phyloP scores from a whole-genome alignment of 495 filamentous ascomycete genomes.

The Jackrogersella minutella region DNA sequence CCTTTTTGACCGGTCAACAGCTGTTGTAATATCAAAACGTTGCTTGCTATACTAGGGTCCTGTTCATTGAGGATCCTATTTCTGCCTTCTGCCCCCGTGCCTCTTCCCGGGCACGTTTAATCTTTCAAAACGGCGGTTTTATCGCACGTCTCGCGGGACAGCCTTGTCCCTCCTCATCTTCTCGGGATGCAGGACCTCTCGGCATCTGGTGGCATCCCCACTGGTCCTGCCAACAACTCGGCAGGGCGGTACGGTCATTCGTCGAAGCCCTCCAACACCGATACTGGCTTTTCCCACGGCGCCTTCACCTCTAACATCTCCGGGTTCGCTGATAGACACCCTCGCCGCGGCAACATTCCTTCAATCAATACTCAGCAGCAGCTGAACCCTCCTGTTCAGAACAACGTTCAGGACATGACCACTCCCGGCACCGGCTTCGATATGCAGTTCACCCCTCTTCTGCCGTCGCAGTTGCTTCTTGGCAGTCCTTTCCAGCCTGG shows the following conservation, averaged over 20 bases:
- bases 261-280: slow-evolving; percentile 78
- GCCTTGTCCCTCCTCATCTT: slow-evolving; percentile 77
- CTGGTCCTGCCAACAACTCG: slow-evolving; percentile 62
- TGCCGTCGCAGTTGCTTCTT: slow-evolving; percentile 92
- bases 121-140: slow-evolving; percentile 75
- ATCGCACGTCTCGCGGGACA: slow-evolving; percentile 74
- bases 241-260: slow-evolving; percentile 68
- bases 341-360: slow-evolving; percentile 84
- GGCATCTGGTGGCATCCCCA: slow-evolving; percentile 57
- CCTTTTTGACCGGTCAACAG: slow-evolving; percentile 30
- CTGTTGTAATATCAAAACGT: slow-evolving; percentile 43
- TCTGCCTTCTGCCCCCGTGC: slow-evolving; percentile 54
- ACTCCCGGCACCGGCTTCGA: slow-evolving; percentile 89
- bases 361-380: slow-evolving; percentile 84
- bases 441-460: slow-evolving; percentile 97
- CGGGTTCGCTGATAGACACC: slow-evolving; percentile 83
- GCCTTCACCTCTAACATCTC: slow-evolving; percentile 83
- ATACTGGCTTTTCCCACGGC: slow-evolving; percentile 90
- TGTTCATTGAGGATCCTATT: slow-evolving; percentile 38
- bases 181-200: slow-evolving; percentile 89
- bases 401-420: slow-evolving; percentile 74
- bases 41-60: slow-evolving; percentile 39
- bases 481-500: slow-evolving; percentile 97
- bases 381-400: slow-evolving; percentile 49
- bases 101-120: slow-evolving; percentile 61